Evolutionary conservation across 2,329 filamentous ascomycete genomes (phyloP).

Genomic region (Beauveria varroae): DNA sequence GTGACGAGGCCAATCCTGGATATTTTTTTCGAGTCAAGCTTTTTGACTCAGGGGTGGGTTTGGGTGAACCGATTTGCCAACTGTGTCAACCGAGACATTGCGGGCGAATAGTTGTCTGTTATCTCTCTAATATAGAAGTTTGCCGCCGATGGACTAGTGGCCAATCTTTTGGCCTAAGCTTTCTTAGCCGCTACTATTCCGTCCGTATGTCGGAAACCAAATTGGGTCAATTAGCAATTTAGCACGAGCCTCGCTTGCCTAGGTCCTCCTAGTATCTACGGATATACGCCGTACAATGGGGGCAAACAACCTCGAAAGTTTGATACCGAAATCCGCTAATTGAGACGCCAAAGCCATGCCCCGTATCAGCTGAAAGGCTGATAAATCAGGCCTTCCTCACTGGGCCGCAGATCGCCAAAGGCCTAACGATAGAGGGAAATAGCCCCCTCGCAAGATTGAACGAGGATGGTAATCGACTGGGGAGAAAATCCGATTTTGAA

Average conservation of each 20-base stretch:
- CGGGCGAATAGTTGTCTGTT: background rate
- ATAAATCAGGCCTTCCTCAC: background rate
- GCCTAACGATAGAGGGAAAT: background rate
- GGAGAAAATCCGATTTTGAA: too few relatives aligned
- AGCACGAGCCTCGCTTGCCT: background rate
- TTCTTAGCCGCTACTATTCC: background rate
- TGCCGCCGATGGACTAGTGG: background rate
- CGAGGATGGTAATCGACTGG: too few relatives aligned
- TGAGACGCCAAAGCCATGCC: background rate
- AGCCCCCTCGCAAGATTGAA: background rate
- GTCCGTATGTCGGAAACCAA: background rate
- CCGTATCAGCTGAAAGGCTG: conserved; percentile 2
- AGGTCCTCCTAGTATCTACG: background rate
- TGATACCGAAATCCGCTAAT: background rate
- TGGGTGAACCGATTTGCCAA: background rate
- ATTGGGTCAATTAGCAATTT: background rate
- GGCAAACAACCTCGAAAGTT: too few relatives aligned
- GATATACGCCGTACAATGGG: too few relatives aligned
- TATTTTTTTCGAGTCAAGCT: background rate
- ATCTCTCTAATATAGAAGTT: background rate
- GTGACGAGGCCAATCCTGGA: background rate
- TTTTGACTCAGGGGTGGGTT: background rate
- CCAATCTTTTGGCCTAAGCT: background rate
- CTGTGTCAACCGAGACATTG: conserved; percentile 1
- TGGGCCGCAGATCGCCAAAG: background rate